phyloP scores from a whole-genome alignment of 192 early-diverging fungal genomes.

The Coemansia sp. region DNA sequence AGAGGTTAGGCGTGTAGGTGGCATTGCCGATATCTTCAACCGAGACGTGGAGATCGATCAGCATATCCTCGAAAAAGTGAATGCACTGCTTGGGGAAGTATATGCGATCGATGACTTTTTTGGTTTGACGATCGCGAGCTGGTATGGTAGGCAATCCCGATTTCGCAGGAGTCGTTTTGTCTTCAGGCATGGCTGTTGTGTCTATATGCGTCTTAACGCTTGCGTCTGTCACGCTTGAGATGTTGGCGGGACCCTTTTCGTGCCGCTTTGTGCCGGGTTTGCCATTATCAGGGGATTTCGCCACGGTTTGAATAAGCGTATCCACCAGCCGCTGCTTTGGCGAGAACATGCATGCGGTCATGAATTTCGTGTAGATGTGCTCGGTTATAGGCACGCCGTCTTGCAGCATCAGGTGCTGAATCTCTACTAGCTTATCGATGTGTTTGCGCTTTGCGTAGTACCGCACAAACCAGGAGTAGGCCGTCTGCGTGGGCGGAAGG shows the following conservation, averaged over 20 bases:
- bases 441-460: constrained; percentile 50
- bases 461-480: constrained; percentile 41
- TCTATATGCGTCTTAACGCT: constrained; percentile 3
- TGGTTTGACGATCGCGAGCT: not conserved
- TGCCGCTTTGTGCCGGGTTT: not conserved
- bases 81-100: constrained; percentile 43
- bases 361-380: constrained; percentile 46
- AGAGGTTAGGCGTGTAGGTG: constrained; percentile 22
- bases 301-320: constrained; percentile 11
- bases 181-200: not conserved
- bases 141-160: constrained; percentile 27
- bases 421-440: constrained; percentile 31
- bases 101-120: constrained; percentile 14
- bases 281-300: too few relatives aligned
- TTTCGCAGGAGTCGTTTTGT: not conserved
- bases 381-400: constrained; percentile 40
- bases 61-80: constrained; percentile 40
- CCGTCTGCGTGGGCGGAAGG: constrained; percentile 34
- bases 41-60: constrained; percentile 19
- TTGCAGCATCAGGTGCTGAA: constrained; percentile 43
- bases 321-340: constrained; percentile 24
- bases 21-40: constrained; percentile 10
- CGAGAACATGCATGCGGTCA: constrained; percentile 47
- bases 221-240: not conserved
- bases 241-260: not conserved